phyloP scores from a whole-genome alignment of 148 eudicot genomes.

The Vaccinium macrocarpon region DNA sequence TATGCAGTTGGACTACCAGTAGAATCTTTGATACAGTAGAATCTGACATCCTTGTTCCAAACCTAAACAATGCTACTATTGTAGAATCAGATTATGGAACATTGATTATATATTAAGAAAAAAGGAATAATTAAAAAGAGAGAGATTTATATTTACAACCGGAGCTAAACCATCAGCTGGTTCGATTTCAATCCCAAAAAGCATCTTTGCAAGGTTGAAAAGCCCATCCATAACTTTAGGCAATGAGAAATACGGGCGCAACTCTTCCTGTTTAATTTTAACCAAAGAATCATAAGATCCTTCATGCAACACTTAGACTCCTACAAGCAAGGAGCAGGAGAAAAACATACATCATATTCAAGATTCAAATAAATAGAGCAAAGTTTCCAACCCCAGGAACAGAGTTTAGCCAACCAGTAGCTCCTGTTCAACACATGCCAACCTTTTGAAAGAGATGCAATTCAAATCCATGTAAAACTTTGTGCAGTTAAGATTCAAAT shows the following conservation, averaged over 20 bases:
- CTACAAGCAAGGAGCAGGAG: neutral
- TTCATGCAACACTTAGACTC: neutral
- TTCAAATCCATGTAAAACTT: neutral
- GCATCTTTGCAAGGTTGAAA: constrained; percentile 77
- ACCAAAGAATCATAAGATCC: constrained; percentile 12
- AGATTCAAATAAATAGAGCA: neutral
- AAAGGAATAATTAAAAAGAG: neutral
- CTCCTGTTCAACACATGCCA: neutral
- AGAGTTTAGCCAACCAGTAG: neutral
- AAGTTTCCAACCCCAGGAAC: neutral
- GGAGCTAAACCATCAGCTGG: constrained; percentile 94
- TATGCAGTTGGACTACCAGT: constrained; percentile 72
- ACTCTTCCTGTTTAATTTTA: constrained; percentile 62
- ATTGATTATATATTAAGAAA: neutral
- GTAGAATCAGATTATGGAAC: constrained; percentile 11
- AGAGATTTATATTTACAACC: neutral
- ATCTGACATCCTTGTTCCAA: constrained; percentile 83
- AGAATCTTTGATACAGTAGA: constrained; percentile 80
- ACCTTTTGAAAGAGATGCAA: neutral
- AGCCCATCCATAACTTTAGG: constrained; percentile 99
- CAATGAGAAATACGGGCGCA: constrained; percentile 94
- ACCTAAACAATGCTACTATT: constrained; percentile 40
- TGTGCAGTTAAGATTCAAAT: neutral
- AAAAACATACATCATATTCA: neutral
- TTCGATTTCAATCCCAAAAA: constrained; percentile 71